These are phyloP conservation scores for Geotrichum histeridarum DNA, from an alignment of 1,139 yeast genomes.

Conservation along the genomic window DNA sequence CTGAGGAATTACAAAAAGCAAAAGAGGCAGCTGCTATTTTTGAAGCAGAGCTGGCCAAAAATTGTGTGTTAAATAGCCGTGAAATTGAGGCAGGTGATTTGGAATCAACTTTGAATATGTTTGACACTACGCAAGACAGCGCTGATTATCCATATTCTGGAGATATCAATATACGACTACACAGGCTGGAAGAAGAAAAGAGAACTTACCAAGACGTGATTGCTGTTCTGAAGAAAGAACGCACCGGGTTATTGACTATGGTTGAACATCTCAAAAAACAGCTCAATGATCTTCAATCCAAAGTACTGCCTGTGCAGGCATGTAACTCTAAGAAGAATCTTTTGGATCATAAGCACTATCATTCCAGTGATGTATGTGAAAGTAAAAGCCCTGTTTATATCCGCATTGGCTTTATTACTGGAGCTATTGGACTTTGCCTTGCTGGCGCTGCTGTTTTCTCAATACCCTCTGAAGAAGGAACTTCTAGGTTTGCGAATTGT, in stretches of 20 bases:
- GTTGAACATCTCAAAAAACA: constrained; percentile 8
- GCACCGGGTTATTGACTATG: neutral
- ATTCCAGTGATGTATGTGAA: neutral
- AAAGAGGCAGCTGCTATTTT: neutral
- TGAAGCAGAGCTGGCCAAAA: neutral
- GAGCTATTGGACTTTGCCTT: neutral
- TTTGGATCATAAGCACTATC: neutral
- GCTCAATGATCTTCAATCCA: neutral
- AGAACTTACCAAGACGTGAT: neutral
- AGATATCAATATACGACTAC: neutral
- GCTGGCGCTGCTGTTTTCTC: neutral
- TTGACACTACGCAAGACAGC: no score
- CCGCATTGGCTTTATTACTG: neutral
- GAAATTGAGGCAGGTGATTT: neutral
- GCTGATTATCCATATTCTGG: neutral
- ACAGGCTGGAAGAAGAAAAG: constrained; percentile 12
- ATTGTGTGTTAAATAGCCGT: neutral
- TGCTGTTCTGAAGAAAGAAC: constrained; percentile 1
- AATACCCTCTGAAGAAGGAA: neutral
- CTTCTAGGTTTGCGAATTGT: neutral
- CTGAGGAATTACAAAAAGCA: constrained; percentile 9
- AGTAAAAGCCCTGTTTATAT: neutral
- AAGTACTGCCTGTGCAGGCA: neutral
- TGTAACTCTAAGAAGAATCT: neutral
- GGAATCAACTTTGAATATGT: neutral